Conservation (phyloP, 306 rosid species). For the Leucaena leucocephala region DNA sequence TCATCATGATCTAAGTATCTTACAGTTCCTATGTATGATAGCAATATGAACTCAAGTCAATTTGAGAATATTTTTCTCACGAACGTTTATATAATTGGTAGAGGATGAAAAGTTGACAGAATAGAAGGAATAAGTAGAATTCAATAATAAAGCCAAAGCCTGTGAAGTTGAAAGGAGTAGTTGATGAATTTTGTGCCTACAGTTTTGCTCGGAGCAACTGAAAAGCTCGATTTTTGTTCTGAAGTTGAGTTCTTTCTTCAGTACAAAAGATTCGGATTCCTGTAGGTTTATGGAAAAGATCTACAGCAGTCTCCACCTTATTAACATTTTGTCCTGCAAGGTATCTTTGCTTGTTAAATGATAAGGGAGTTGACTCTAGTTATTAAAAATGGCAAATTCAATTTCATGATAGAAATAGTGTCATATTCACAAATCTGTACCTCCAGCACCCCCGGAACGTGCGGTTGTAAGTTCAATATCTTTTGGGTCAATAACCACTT, state of each 20-base stretch:
- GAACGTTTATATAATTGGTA: conserved; percentile 20
- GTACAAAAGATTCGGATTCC: conserved; percentile 99
- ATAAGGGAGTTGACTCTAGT: conserved; percentile 27
- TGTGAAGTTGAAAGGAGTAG: conserved; percentile 9
- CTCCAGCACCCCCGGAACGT: conserved; percentile 99
- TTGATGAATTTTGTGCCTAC: conserved; percentile 51
- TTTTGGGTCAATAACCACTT: conserved; percentile 88
- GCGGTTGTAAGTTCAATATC: conserved; percentile 93
- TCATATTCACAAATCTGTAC: conserved; percentile 48
- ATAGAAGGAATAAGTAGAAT: conserved; percentile 15
- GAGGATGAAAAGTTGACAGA: conserved; percentile 12
- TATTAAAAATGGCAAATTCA: conserved; percentile 19
- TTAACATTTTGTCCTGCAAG: conserved; percentile 97
- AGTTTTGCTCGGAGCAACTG: conserved; percentile 95
- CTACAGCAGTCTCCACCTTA: conserved; percentile 98
- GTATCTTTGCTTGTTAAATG: conserved; percentile 35
- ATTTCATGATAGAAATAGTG: conserved; percentile 29
- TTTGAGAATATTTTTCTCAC: conserved; percentile 25
- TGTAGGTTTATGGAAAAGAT: conserved; percentile 94
- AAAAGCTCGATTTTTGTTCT: conserved; percentile 84
- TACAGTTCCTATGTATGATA: conserved; percentile 30
- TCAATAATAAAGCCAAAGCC: conserved; percentile 23
- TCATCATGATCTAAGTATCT: conserved; percentile 28
- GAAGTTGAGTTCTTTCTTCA: conserved; percentile 93
- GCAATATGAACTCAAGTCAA: conserved; percentile 18